Percentiles rank a stretch among this genome's conserved stretches.
phyloP scores from a whole-genome alignment of 2,329 filamentous ascomycete species.

The Fusarium fujikuroi region DNA sequence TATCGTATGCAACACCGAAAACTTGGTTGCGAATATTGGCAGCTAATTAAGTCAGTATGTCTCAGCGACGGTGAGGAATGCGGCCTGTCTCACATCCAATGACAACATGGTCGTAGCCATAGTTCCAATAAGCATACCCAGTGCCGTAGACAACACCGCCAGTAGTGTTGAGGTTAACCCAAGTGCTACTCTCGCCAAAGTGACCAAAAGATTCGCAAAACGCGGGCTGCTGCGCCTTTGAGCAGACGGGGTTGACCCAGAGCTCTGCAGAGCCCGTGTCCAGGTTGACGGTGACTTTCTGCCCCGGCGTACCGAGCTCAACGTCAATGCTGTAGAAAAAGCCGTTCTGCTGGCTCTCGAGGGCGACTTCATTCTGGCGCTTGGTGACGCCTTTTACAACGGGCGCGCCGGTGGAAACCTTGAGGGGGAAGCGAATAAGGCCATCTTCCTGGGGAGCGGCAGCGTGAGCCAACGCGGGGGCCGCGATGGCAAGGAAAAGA shows the following conservation, averaged over 20 bases:
- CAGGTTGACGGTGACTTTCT: conserved; percentile 53
- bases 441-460: conserved; percentile 31
- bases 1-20: conserved; percentile 52
- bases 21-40: conserved; percentile 49
- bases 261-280: conserved; percentile 56
- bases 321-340: conserved; percentile 55
- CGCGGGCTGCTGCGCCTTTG: conserved; percentile 42
- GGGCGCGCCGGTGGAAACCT: conserved; percentile 44
- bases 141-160: conserved; percentile 47
- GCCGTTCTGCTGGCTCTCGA: conserved; percentile 44
- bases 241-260: conserved; percentile 56
- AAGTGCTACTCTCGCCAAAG: conserved; percentile 47
- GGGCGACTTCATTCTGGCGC: conserved; percentile 45
- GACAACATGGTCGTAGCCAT: conserved; percentile 49
- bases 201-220: conserved; percentile 47
- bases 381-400: conserved; percentile 43
- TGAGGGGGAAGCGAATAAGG: conserved; percentile 47
- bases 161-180: conserved; percentile 41
- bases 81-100: conserved; percentile 47
- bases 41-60: conserved; percentile 34
- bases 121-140: conserved; percentile 48
- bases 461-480: conserved; percentile 43
- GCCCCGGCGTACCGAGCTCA: conserved; percentile 51
- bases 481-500: conserved; percentile 46
- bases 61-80: background rate